Percentiles rank a stretch among this genome's conserved stretches.
Conservation (phyloP, 176 grass and related monocot species). For the Musa schizocarpa region DNA sequence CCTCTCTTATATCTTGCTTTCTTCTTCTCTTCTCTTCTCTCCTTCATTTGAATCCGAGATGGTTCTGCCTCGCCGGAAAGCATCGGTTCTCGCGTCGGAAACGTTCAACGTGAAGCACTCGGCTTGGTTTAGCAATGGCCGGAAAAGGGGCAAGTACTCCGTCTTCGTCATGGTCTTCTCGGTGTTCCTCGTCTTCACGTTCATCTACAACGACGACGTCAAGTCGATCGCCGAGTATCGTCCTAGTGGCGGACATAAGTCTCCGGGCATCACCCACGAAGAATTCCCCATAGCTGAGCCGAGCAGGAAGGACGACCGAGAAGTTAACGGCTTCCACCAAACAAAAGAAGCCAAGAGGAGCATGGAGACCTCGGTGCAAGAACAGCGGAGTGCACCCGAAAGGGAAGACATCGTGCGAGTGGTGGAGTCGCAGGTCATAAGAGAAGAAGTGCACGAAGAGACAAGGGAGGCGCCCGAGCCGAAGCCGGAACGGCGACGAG, state of each 20-base stretch:
- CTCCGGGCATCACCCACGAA: not conserved
- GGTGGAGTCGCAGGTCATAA: not conserved
- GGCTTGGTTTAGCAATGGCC: not conserved
- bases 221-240: conserved; percentile 13
- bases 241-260: not conserved
- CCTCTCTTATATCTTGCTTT: too few relatives aligned
- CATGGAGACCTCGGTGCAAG: not conserved
- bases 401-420: not conserved
- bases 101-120: conserved; percentile 8
- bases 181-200: conserved; percentile 13
- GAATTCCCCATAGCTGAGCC: not conserved
- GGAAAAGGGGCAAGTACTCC: conserved; percentile 1
- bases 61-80: not conserved
- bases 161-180: conserved; percentile 4
- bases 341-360: not conserved
- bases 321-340: not conserved
- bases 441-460: not conserved
- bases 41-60: too few relatives aligned
- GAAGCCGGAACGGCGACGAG: not conserved
- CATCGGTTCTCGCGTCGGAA: not conserved
- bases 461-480: not conserved
- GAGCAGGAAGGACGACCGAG: not conserved
- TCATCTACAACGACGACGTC: conserved; percentile 27
- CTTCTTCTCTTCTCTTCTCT: too few relatives aligned
- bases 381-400: not conserved